Evolutionary conservation across 2,329 filamentous ascomycete species (phyloP), one percentile per base, ranked within the genome.

Genomic region (Geosmithia morbida): DNA sequence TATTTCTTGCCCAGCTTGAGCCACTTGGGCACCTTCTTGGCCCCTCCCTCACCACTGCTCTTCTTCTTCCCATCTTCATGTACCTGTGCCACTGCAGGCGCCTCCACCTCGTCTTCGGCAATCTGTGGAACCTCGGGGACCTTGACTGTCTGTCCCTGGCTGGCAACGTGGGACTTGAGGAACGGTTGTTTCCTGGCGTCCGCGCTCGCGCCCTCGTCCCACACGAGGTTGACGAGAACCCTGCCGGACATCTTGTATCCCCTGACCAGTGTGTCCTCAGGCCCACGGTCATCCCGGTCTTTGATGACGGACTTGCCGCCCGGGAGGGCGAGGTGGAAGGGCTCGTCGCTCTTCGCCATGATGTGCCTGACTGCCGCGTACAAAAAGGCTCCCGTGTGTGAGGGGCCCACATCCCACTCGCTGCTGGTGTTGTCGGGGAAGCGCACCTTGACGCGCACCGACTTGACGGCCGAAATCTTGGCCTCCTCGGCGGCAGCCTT

Each of bases 401-500:
- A 61, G 18, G 79, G 77, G 1, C 71, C 74, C 53, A 94, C 79
- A n/a, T 72, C 74, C 66, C 82, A 82, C 46, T 87, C 78, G 30
- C 88, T 78, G 47, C 82, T 80, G 49, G 81, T 85, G 55, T 89
- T 85, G 59, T 97, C 89, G 0, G 90, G 90, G 55, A 96, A 89
- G 22, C 89, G 83, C 45, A 96, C 76, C 53, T 85, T 87, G 52
- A 97, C 72, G 26, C 79, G 74, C 30, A 94, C 76, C 30, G 77
- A 76, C 46, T 75, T 78, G 50, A 89, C 72, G 5, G 75, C 72
- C 5, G 81, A 74, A 1, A 88, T 67, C 52, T 72, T 81, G 29
- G 81, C 79, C 44, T 77, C 75, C 46, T 82, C 79, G 19, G 77
- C 80, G 5, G 76, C 70, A 33, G 79, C 81, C 53, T 81, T 79